phyloP scores from a whole-genome alignment of 805 yeast species.

The Cyberlindnera lachancei region DNA sequence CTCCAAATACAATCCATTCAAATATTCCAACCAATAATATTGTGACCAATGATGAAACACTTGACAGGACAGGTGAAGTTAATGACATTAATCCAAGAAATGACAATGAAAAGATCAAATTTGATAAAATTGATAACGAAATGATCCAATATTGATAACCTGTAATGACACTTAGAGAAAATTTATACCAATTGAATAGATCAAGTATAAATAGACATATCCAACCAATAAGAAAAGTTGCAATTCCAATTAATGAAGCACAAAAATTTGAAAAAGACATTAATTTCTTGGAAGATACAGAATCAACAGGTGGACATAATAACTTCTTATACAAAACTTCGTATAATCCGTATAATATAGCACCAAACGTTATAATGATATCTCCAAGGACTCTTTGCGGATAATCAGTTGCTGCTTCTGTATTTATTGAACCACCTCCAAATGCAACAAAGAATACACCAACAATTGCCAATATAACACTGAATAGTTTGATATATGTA shows the following conservation, averaged over 20 bases:
- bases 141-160: constrained; percentile 37
- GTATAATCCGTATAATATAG: constrained; percentile 71
- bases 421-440: constrained; percentile 35
- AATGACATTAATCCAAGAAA: constrained; percentile 75
- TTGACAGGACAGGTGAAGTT: constrained; percentile 78
- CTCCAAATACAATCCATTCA: constrained; percentile 64
- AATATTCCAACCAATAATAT: constrained; percentile 72
- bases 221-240: constrained; percentile 45
- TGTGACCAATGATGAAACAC: constrained; percentile 62
- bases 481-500: constrained; percentile 50
- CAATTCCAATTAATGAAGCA: constrained; percentile 59
- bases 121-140: constrained; percentile 47
- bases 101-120: constrained; percentile 60
- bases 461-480: constrained; percentile 63
- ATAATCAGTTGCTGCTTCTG: constrained; percentile 24
- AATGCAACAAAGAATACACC: constrained; percentile 82
- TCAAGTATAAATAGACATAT: constrained; percentile 41
- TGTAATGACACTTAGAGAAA: constrained; percentile 43
- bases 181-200: constrained; percentile 46
- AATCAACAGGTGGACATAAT: constrained; percentile 64
- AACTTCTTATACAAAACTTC: constrained; percentile 75
- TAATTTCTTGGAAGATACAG: constrained; percentile 59
- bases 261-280: constrained; percentile 74
- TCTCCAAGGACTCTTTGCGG: constrained; percentile 67
- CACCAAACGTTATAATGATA: constrained; percentile 62